These are phyloP conservation scores for Ophiocytium majus DNA, from an alignment of 352 stramenopile genomes.

Conservation along the genomic window DNA sequence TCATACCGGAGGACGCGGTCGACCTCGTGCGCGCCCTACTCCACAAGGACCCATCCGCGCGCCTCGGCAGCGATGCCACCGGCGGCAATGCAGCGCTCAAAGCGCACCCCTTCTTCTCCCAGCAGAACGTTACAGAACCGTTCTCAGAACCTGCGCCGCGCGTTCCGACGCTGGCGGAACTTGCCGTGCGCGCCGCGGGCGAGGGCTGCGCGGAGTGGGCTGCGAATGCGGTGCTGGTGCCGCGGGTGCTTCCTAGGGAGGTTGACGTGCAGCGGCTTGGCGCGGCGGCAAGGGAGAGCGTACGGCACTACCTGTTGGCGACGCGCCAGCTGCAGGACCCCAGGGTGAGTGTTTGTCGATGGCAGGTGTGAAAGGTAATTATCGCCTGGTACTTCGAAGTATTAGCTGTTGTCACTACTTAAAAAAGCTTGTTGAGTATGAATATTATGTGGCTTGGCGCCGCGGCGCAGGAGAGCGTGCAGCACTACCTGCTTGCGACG, in stretches of 20 bases:
- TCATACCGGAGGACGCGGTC: constrained; percentile 66
- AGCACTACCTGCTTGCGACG: constrained; percentile 66
- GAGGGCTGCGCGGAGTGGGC: constrained; percentile 34
- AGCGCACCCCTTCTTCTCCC: constrained; percentile 66
- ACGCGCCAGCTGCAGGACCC: constrained; percentile 63
- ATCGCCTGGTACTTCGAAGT: no score
- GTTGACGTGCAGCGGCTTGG: neutral
- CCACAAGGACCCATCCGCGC: constrained; percentile 62
- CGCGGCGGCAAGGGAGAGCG: constrained; percentile 19
- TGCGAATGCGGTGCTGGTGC: neutral
- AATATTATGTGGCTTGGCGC: neutral
- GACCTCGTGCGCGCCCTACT: constrained; percentile 68
- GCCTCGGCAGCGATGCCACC: constrained; percentile 60
- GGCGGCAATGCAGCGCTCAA: constrained; percentile 64
- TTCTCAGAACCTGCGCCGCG: constrained; percentile 49
- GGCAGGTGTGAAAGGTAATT: no score
- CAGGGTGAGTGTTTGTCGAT: constrained; percentile 27
- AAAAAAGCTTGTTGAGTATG: no score
- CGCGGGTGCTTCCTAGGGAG: neutral
- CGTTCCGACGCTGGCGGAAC: constrained; percentile 66
- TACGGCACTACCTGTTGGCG: constrained; percentile 69
- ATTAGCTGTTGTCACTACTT: no score
- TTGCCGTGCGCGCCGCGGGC: constrained; percentile 63
- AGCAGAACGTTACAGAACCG: neutral
- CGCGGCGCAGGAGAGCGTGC: constrained; percentile 51